A percentile compares a stretch with the other conserved stretches of the same genome.
phyloP scores from a whole-genome alignment of 2,329 filamentous ascomycete species.

The Didymella arachidicola region DNA sequence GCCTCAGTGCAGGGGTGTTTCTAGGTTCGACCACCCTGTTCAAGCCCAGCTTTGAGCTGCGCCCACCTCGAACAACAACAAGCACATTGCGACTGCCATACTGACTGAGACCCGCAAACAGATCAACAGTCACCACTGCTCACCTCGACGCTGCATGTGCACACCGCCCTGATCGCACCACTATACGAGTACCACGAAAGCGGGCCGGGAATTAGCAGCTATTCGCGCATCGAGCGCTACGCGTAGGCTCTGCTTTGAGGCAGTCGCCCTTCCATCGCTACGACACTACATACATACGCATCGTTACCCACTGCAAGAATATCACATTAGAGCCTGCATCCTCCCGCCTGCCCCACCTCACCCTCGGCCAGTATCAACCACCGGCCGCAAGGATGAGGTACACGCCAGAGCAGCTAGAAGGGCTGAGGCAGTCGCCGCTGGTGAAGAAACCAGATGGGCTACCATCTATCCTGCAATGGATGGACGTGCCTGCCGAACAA shows the following conservation, averaged over 20 bases:
- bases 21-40: slow-evolving; percentile 34
- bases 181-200: slow-evolving; percentile 20
- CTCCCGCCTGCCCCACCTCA: slow-evolving; percentile 28
- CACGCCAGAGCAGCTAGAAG: slow-evolving; percentile 76
- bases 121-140: neutral
- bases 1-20: slow-evolving; percentile 37
- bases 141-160: slow-evolving; percentile 2
- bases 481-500: slow-evolving; percentile 70
- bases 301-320: slow-evolving; percentile 3
- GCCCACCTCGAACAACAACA: slow-evolving; percentile 18
- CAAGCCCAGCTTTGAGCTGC: slow-evolving; percentile 33
- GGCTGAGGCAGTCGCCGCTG: slow-evolving; percentile 81
- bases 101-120: slow-evolving; percentile 1
- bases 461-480: slow-evolving; percentile 91
- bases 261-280: slow-evolving; percentile 23
- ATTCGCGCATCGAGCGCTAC: slow-evolving; percentile 27
- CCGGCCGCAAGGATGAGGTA: slow-evolving; percentile 59
- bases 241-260: slow-evolving; percentile 27
- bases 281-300: slow-evolving; percentile 19
- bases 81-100: slow-evolving; percentile 6
- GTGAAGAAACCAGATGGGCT: slow-evolving; percentile 80
- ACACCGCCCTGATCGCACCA: slow-evolving; percentile 25
- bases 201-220: slow-evolving; percentile 22
- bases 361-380: slow-evolving; percentile 17
- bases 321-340: slow-evolving; percentile 10